Percentiles rank a stretch among this genome's conserved stretches.
Conservation (phyloP, 192 early-diverging fungal genomes). For the Kappamyces sp. region DNA sequence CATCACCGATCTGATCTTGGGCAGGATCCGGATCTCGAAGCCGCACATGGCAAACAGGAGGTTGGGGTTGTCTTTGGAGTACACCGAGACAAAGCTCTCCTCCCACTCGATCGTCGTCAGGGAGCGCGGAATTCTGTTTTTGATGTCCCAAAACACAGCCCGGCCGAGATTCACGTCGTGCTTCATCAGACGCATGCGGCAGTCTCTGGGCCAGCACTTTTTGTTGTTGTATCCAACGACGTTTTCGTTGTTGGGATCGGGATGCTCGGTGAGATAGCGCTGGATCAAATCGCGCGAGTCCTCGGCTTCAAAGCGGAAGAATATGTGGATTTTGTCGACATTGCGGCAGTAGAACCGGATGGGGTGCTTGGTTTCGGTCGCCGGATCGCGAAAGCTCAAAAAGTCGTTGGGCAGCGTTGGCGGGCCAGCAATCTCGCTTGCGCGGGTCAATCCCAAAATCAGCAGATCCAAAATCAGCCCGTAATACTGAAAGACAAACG, state of each 20-base stretch:
- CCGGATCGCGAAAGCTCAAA: constrained; percentile 88
- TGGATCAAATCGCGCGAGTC: constrained; percentile 94
- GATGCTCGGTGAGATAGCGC: constrained; percentile 94
- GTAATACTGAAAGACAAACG: constrained; percentile 99
- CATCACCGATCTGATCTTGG: constrained; percentile 74
- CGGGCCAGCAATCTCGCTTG: constrained; percentile 94
- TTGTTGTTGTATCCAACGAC: constrained; percentile 98
- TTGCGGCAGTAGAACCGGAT: constrained; percentile 95
- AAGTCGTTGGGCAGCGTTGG: constrained; percentile 92
- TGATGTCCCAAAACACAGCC: constrained; percentile 99
- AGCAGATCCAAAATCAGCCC: constrained; percentile 93
- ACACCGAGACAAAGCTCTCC: constrained; percentile 91
- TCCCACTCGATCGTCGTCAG: constrained; percentile 99
- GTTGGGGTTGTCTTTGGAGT: constrained; percentile 97
- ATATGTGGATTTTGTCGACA: constrained; percentile 87
- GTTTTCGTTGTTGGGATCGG: constrained; percentile 98
- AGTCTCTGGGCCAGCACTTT: constrained; percentile 98
- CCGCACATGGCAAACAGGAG: constrained; percentile 89
- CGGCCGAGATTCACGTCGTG: constrained; percentile 97
- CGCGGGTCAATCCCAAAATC: constrained; percentile 88
- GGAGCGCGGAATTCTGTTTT: constrained; percentile 92
- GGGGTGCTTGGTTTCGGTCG: constrained; percentile 90
- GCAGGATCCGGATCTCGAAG: constrained; percentile 94
- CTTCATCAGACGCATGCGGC: constrained; percentile 98
- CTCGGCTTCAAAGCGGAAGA: constrained; percentile 89